phyloP scores from a whole-genome alignment of 2,329 filamentous ascomycete species.

The Nothopassalora personata region DNA sequence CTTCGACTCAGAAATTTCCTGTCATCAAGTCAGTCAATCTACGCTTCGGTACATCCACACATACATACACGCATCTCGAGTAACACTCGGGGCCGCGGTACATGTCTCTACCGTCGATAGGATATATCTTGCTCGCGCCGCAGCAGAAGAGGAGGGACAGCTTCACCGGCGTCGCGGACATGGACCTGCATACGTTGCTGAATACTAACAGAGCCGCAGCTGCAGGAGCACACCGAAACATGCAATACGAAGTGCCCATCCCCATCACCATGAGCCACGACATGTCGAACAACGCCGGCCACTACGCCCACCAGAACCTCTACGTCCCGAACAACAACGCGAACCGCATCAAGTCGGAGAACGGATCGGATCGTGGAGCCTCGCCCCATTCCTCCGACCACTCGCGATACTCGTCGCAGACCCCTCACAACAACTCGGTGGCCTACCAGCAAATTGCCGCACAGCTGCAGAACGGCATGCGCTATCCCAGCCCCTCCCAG shows the following conservation, averaged over 20 bases:
- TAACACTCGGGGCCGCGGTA: slow-evolving; percentile 15
- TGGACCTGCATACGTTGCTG: slow-evolving; percentile 34
- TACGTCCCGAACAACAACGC: slow-evolving; percentile 44
- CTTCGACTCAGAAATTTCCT: slow-evolving; percentile 19
- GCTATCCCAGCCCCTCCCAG: slow-evolving; percentile 50
- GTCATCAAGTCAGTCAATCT: slow-evolving; percentile 23
- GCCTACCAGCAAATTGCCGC: slow-evolving; percentile 44
- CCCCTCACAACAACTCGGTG: slow-evolving; percentile 47
- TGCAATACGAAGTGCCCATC: slow-evolving; percentile 37
- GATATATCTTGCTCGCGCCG: slow-evolving; percentile 25
- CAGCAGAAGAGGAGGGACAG: slow-evolving; percentile 34
- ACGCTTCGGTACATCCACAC: neutral
- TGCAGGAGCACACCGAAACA: slow-evolving; percentile 30
- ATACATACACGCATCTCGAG: neutral
- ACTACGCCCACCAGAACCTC: slow-evolving; percentile 39
- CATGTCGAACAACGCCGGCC: slow-evolving; percentile 25
- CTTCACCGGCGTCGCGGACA: slow-evolving; percentile 28
- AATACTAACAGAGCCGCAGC: slow-evolving; percentile 35
- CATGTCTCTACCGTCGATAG: slow-evolving; percentile 31
- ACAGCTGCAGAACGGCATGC: slow-evolving; percentile 48
- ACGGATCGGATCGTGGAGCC: slow-evolving; percentile 54
- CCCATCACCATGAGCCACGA: slow-evolving; percentile 31
- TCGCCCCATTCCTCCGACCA: slow-evolving; percentile 53
- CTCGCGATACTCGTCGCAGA: slow-evolving; percentile 53
- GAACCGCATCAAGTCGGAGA: slow-evolving; percentile 52